Evolutionary conservation across 768 basidiomycete species (phyloP), one percentile per base, ranked within the genome.

Genomic region (Lactifluus volemus): DNA sequence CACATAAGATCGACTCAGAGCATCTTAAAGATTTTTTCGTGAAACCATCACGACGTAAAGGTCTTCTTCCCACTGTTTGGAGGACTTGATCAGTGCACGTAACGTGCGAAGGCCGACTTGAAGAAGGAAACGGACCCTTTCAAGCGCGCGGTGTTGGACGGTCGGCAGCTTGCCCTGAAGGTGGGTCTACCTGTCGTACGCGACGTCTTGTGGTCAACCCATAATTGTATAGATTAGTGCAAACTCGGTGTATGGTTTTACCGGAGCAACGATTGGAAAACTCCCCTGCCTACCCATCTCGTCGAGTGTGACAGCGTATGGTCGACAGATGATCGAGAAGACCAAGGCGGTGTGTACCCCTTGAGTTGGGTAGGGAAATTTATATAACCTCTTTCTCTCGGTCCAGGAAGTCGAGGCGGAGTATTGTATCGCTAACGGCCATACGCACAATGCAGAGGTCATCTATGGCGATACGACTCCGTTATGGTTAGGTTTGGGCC

Each of bases 391-490:
- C 39, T 67, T 30, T 38, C 14, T 32, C 10, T 58, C 19, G 25
- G 15, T 57, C 15, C 66, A 89, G 87, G 90, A 91, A 75, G 96
- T 98, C 5, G 95, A 98, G 71, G 81, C 84, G 0, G 84, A 92
- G 67, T 98, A 92, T 70, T 88, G 80, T 52, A 78, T 88, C 12
- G 85, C 84, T 12, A 97, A 98, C 68, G 94, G 94, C 0, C 86
- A 88, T 68, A 72, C 81, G 19, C 83, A 95, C 69, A 85, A 97
- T 63, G 95, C 97, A 2, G 84, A 92, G 68, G 91, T 99, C 70
- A 92, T 99, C 65, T 99, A 99, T 65, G 97, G 97, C 65, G 97
- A 99, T 72, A 98, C 97, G 97, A 99, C 76, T 99, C 97, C 0
- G 95, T 99, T 70, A 99, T 98, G 97, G 90, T 98, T 51, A 87